Percentiles rank a stretch among this genome's conserved stretches.
Conservation (phyloP, 805 yeast genomes). For the Pachysolen tannophilus region DNA sequence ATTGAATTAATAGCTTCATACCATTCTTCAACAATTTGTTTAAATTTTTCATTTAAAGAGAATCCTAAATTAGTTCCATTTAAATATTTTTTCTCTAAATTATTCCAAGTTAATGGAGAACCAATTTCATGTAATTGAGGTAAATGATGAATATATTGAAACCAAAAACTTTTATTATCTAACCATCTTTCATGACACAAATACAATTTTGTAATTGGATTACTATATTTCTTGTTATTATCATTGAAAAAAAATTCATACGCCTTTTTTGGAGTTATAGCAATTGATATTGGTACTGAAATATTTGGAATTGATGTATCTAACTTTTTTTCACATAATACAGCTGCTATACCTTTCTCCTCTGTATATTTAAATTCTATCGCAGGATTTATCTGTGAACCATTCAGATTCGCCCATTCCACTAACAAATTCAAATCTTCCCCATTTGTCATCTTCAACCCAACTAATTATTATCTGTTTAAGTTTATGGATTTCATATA, state of each 20-base stretch:
- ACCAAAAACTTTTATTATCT: slow-evolving; percentile 10
- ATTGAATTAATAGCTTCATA: slow-evolving; percentile 17
- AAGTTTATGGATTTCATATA: no score
- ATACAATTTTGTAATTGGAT: slow-evolving; percentile 8
- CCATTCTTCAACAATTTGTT: slow-evolving; percentile 56
- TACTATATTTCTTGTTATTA: slow-evolving; percentile 2
- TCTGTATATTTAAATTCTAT: slow-evolving; percentile 24
- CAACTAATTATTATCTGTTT: no score
- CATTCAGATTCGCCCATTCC: slow-evolving; percentile 29
- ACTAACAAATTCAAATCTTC: background rate
- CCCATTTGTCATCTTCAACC: no score
- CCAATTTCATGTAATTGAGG: slow-evolving; percentile 33
- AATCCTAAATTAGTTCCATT: slow-evolving; percentile 66
- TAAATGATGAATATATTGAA: slow-evolving; percentile 24
- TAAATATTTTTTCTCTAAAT: slow-evolving; percentile 40
- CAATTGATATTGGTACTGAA: slow-evolving; percentile 3
- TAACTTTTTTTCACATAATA: slow-evolving; percentile 10
- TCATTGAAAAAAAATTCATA: slow-evolving; percentile 2
- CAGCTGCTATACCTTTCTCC: slow-evolving; percentile 26
- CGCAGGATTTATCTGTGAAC: slow-evolving; percentile 27
- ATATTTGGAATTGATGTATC: slow-evolving; percentile 9
- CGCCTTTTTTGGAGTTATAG: slow-evolving; percentile 5
- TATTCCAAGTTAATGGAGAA: slow-evolving; percentile 64
- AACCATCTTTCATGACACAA: slow-evolving; percentile 12
- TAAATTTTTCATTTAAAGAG: slow-evolving; percentile 39